These are phyloP conservation scores for Penicillium expansum DNA, from an alignment of 2,329 filamentous ascomycete species.

Conservation along the genomic window DNA sequence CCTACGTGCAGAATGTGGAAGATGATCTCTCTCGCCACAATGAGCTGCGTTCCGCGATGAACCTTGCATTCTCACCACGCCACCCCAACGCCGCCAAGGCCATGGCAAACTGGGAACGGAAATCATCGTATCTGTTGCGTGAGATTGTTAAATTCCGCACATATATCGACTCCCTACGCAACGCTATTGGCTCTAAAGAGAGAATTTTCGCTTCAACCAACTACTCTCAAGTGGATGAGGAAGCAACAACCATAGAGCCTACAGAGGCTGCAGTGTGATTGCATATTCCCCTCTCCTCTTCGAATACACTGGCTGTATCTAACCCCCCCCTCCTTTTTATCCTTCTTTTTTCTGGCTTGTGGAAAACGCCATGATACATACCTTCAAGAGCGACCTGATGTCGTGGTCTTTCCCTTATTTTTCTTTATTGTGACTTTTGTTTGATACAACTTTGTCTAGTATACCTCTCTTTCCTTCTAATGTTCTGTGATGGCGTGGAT, in stretches of 20 bases:
- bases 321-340: neutral
- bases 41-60: constrained; percentile 79
- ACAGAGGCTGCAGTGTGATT: neutral
- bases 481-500: constrained; percentile 5
- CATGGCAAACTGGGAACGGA: constrained; percentile 96
- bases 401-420: neutral
- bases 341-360: neutral
- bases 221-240: constrained; percentile 1
- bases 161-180: constrained; percentile 81
- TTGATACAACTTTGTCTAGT: constrained; percentile 6
- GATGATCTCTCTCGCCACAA: constrained; percentile 84
- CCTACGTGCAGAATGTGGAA: constrained; percentile 83
- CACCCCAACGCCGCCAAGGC: constrained; percentile 77
- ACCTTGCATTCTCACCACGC: constrained; percentile 82
- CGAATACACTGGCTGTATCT: constrained; percentile 13
- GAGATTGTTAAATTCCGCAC: constrained; percentile 97
- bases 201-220: constrained; percentile 59
- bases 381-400: constrained; percentile 9
- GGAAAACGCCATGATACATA: constrained; percentile 6
- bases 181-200: constrained; percentile 66
- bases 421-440: neutral
- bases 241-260: constrained; percentile 1
- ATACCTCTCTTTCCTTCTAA: constrained; percentile 7
- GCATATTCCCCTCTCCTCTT: neutral
- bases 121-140: constrained; percentile 82